Percentiles rank a stretch among this genome's conserved stretches.
Conservation (phyloP, 2,329 filamentous ascomycete genomes). For the Phaeomoniella chlamydospora region DNA sequence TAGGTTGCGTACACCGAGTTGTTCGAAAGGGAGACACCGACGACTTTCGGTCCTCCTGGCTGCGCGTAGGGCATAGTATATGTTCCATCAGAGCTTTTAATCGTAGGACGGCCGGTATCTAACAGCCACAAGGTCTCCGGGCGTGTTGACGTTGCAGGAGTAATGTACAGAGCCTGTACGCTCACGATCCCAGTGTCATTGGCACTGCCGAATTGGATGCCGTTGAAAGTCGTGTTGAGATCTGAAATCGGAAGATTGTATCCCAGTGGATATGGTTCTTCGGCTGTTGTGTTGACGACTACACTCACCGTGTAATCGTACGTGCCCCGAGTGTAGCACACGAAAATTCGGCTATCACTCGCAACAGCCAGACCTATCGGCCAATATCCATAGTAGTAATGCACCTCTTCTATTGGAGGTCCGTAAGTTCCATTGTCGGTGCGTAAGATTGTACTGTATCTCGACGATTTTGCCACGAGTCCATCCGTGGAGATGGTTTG, state of each 20-base stretch:
- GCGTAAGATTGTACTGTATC: slow-evolving; percentile 15
- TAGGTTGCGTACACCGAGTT: slow-evolving; percentile 23
- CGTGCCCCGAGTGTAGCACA: slow-evolving; percentile 29
- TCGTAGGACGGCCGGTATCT: slow-evolving; percentile 29
- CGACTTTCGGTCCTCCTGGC: slow-evolving; percentile 29
- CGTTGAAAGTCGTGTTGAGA: slow-evolving; percentile 24
- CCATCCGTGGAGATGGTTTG: slow-evolving; percentile 6
- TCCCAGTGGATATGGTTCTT: slow-evolving; percentile 28
- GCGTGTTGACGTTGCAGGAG: slow-evolving; percentile 17
- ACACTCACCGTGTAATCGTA: slow-evolving; percentile 34
- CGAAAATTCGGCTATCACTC: slow-evolving; percentile 26
- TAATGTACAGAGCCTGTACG: slow-evolving; percentile 31
- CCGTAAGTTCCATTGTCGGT: slow-evolving; percentile 33
- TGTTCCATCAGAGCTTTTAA: slow-evolving; percentile 20
- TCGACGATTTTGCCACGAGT: slow-evolving; percentile 4
- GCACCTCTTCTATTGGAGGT: slow-evolving; percentile 30
- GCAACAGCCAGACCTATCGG: slow-evolving; percentile 30
- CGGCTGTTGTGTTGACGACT: slow-evolving; percentile 30
- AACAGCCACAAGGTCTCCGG: slow-evolving; percentile 31
- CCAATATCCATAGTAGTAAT: slow-evolving; percentile 34
- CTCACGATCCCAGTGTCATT: slow-evolving; percentile 25
- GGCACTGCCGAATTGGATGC: slow-evolving; percentile 29
- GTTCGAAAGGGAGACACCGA: slow-evolving; percentile 26
- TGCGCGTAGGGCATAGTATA: slow-evolving; percentile 28
- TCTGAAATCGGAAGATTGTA: slow-evolving; percentile 19